These are phyloP conservation scores for Scutellaria baicalensis DNA, from an alignment of 257 asterid species.

Conservation along the genomic window DNA sequence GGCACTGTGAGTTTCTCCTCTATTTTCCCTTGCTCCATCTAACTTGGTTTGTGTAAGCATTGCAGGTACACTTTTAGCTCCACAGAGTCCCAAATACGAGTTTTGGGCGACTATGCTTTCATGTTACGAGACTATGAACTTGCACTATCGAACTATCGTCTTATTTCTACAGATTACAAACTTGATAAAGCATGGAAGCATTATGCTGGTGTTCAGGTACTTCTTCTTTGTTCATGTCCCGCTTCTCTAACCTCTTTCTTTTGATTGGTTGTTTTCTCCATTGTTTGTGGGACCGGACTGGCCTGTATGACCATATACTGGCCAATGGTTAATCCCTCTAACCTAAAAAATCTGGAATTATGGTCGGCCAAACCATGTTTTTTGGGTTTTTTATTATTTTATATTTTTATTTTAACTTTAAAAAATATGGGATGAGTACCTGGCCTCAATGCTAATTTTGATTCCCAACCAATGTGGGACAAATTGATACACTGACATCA, in stretches of 20 bases:
- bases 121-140: slow-evolving; percentile 98
- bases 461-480: too few relatives aligned
- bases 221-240: not conserved
- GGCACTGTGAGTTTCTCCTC: slow-evolving; percentile 9
- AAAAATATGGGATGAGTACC: too few relatives aligned
- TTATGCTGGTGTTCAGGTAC: slow-evolving; percentile 96
- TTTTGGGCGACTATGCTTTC: slow-evolving; percentile 94
- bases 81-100: slow-evolving; percentile 89
- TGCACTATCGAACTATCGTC: slow-evolving; percentile 91
- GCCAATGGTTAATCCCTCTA: too few relatives aligned
- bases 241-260: slow-evolving; percentile 3
- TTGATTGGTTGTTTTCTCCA: slow-evolving; percentile 13
- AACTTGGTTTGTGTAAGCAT: slow-evolving; percentile 31
- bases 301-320: too few relatives aligned
- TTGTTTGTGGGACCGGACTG: not conserved
- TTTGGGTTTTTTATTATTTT: too few relatives aligned
- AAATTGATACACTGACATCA: too few relatives aligned
- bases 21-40: slow-evolving; percentile 17
- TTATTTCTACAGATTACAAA: slow-evolving; percentile 89
- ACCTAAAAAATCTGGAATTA: too few relatives aligned
- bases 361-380: too few relatives aligned
- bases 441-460: too few relatives aligned
- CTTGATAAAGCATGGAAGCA: slow-evolving; percentile 97
- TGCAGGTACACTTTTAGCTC: slow-evolving; percentile 95
- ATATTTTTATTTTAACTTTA: too few relatives aligned